Conservation (phyloP, 1,284 basidiomycete species). For the Melampsora abietis-canadensis region DNA sequence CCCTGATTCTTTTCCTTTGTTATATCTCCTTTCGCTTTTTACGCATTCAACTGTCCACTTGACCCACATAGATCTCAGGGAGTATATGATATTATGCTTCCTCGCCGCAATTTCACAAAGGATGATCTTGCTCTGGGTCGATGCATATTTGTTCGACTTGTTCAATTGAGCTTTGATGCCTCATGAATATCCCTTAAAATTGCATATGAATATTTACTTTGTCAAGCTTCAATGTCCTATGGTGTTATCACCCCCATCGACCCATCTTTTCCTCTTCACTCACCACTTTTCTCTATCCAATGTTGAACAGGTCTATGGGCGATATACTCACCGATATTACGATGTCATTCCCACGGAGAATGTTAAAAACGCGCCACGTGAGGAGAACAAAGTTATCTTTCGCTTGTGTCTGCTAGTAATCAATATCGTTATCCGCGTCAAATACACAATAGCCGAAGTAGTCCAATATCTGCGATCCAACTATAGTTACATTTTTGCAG, state of each 20-base stretch:
- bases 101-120: too few species aligned
- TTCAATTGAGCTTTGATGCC: too few species aligned
- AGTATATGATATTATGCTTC: neutral
- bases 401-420: too few species aligned
- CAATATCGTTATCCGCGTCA: neutral
- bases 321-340: conserved; percentile 42
- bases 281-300: neutral
- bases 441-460: conserved; percentile 33
- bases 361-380: conserved; percentile 42
- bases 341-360: conserved; percentile 40
- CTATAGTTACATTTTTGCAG: conserved; percentile 41
- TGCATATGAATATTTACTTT: too few species aligned
- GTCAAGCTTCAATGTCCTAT: neutral
- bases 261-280: too few species aligned
- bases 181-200: neutral
- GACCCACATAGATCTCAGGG: neutral
- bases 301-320: conserved; percentile 34
- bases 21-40: neutral
- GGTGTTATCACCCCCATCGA: too few species aligned
- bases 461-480: conserved; percentile 38
- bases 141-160: too few species aligned
- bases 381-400: neutral
- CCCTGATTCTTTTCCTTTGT: neutral
- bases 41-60: neutral
- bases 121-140: too few species aligned